A percentile compares a stretch with the other conserved stretches of the same genome.
Conservation (phyloP, 2,329 filamentous ascomycete genomes). For the Teratosphaeria destructans region DNA sequence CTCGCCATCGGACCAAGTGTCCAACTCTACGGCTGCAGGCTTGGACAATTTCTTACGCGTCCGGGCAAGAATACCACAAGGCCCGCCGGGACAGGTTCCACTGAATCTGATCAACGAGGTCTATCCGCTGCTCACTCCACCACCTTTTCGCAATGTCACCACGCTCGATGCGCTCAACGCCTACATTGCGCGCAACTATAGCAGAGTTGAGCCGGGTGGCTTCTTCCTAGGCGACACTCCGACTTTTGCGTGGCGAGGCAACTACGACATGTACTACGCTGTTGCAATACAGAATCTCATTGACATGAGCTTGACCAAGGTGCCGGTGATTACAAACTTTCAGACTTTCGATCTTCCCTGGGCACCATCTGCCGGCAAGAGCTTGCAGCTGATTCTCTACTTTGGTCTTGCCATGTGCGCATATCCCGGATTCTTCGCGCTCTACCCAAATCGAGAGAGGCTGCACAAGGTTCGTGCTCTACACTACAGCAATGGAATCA, state of each 20-base stretch:
- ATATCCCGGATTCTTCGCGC: slow-evolving; percentile 75
- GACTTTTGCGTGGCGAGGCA: slow-evolving; percentile 61
- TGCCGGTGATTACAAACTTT: slow-evolving; percentile 61
- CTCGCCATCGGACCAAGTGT: slow-evolving; percentile 28
- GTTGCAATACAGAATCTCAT: slow-evolving; percentile 84
- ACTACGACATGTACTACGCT: slow-evolving; percentile 51
- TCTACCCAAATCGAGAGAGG: slow-evolving; percentile 82
- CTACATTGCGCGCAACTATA: slow-evolving; percentile 53
- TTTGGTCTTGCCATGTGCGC: slow-evolving; percentile 67
- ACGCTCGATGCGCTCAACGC: slow-evolving; percentile 58
- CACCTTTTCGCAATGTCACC: slow-evolving; percentile 45
- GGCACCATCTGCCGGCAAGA: slow-evolving; percentile 56
- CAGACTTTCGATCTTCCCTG: slow-evolving; percentile 67
- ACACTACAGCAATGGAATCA: slow-evolving; percentile 85
- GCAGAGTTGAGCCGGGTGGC: slow-evolving; percentile 64
- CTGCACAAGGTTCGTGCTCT: slow-evolving; percentile 68
- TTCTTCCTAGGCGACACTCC: slow-evolving; percentile 61
- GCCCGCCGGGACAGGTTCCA: slow-evolving; percentile 22
- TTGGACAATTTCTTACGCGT: slow-evolving; percentile 8
- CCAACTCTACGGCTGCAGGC: background rate
- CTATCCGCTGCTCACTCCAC: slow-evolving; percentile 13
- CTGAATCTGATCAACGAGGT: slow-evolving; percentile 1
- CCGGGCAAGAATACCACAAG: slow-evolving; percentile 27
- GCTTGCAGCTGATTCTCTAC: slow-evolving; percentile 70
- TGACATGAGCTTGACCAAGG: slow-evolving; percentile 62